Percentiles rank a stretch among this genome's conserved stretches.
Conservation (phyloP, 2,329 filamentous ascomycete genomes). For the Xylaria sp. region DNA sequence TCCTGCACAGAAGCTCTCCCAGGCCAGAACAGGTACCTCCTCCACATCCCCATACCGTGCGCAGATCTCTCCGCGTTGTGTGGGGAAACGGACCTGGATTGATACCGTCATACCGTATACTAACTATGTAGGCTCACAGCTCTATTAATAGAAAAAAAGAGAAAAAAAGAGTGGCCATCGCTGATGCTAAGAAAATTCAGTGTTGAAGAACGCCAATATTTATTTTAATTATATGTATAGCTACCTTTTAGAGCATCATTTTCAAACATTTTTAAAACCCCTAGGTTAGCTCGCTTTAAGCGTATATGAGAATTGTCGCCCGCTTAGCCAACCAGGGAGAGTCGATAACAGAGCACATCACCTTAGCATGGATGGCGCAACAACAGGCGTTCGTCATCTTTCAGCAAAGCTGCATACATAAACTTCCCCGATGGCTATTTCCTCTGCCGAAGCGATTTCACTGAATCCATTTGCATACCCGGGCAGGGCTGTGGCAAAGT, state of each 20-base stretch:
- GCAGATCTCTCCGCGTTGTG: constrained; percentile 11
- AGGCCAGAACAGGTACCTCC: background rate
- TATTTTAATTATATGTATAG: background rate
- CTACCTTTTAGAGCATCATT: background rate
- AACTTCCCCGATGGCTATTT: background rate
- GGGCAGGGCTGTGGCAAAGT: background rate
- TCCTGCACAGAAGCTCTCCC: background rate
- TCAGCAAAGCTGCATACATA: background rate
- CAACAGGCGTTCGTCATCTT: constrained; percentile 19
- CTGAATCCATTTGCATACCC: background rate
- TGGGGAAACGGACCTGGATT: constrained; percentile 1
- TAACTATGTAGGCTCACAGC: no score
- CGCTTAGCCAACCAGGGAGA: constrained; percentile 10
- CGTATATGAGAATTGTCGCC: background rate
- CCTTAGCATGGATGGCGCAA: constrained; percentile 31
- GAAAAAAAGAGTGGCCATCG: no score
- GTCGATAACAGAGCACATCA: constrained; percentile 11
- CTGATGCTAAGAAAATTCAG: background rate
- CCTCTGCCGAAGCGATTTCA: background rate
- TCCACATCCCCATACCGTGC: background rate
- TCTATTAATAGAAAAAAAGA: background rate
- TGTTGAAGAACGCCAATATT: background rate
- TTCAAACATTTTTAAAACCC: background rate
- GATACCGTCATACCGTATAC: background rate
- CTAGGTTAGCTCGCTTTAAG: background rate